Percentiles rank a stretch among this genome's conserved stretches.
Evolutionary conservation across 768 basidiomycete genomes (phyloP).

Genomic region (Rhodotorula taiwanensis): DNA sequence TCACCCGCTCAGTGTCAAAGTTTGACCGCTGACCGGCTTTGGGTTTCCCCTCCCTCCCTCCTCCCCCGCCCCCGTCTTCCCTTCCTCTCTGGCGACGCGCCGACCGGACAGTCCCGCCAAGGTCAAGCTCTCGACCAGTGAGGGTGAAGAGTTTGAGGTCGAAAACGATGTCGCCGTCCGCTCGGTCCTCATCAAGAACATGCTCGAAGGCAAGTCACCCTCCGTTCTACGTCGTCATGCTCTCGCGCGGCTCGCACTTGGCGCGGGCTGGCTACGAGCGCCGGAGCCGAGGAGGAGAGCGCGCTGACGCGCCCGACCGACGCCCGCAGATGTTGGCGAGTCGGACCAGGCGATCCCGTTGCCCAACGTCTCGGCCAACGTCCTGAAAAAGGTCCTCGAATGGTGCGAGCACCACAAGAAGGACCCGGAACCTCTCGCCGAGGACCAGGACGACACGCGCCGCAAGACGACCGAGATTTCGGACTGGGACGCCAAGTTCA

Average conservation of each 20-base stretch:
- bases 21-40: too few relatives aligned
- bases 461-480: conserved; percentile 97
- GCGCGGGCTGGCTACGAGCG: too few relatives aligned
- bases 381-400: conserved; percentile 93
- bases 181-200: conserved; percentile 95
- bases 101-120: neutral
- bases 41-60: neutral
- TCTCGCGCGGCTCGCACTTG: too few relatives aligned
- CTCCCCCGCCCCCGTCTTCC: neutral
- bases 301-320: neutral
- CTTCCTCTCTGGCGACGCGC: neutral
- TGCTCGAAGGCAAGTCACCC: conserved; percentile 76
- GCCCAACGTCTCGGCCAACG: conserved; percentile 86
- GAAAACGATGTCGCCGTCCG: conserved; percentile 75
- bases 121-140: conserved; percentile 86
- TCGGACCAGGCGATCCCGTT: conserved; percentile 88
- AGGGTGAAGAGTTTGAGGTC: conserved; percentile 87
- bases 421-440: conserved; percentile 85
- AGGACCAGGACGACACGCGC: conserved; percentile 85
- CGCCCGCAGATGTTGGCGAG: conserved; percentile 73
- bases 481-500: conserved; percentile 97
- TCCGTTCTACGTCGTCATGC: too few relatives aligned
- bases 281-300: neutral
- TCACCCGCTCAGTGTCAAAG: too few relatives aligned
- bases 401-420: conserved; percentile 99